Evolutionary conservation across 345 rosid species (phyloP), one percentile per base, ranked within the genome.

Genomic region (Aquilaria yunnanensis): DNA sequence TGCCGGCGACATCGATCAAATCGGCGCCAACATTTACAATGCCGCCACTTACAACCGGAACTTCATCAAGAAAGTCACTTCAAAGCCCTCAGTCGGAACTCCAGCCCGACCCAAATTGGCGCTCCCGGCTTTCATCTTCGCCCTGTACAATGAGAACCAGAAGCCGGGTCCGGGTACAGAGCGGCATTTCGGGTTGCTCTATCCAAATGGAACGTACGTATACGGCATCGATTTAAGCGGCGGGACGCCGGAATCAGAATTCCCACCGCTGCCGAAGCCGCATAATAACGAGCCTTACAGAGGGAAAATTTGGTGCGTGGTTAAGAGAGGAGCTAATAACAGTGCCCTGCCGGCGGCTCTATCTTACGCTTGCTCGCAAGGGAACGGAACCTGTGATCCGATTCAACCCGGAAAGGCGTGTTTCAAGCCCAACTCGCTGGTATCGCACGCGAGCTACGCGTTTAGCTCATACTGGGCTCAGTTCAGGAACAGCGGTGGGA

Each of bases 11-110:
- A 59, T 85, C 2, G 85, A 82, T 6, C 80, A 92, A 71, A 64
- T 70, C 0, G 96, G 96, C 4, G 94, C 90, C 0, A 92, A 80
- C 59, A 56, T 78, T 32, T 69, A 74, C 68, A 88, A 92, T 56
- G 94, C 98, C 1, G 94, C 94, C 5, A 80, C 77, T 2, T 92
- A 85, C 71, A 92, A 88, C 80, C 70, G 90, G 37, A 88, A 92
- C 62, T 77, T 92, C 47, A 59, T 88, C 10, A 60, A 56, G 59
- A 82, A 65, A 71, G 74, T 86, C 79, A 80, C 73, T 0, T 64
- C 82, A 10, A 57, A 57, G 14, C 85, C 82, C 0, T 74, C 83
- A 2, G 37, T 71, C 2, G 97, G 97, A 13, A 91, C 94, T 10
- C 97, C 97, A 0, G 88, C 92, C 4, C 75, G 87, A 47, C 95